Evolutionary conservation across 1,284 basidiomycete species (phyloP), one percentile per base, ranked within the genome.

Genomic region (Puccinia polysora): DNA sequence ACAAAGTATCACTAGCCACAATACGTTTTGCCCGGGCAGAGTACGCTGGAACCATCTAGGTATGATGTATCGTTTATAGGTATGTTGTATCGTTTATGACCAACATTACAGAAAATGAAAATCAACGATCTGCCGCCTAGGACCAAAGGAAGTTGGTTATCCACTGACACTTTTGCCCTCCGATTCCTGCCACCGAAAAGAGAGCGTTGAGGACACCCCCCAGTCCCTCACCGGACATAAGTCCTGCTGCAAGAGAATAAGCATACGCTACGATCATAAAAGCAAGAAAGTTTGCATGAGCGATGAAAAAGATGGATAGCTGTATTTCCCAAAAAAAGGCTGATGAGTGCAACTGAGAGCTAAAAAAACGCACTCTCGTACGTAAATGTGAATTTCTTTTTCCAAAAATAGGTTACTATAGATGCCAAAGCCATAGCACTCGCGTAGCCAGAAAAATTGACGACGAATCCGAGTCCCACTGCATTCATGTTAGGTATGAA

Each of bases 401-500:
- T 77, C 86, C 86, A 87, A 78, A 85, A 58, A 50, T 75, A 74
- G 20, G 76, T 76, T 14, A 77, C 67, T 10, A 76, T 78, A 5
- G 80, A 78, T 50, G 77, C 77, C 32, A 78, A 77, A 72, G 76
- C 80, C 84, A 85, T 86, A 67, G 84, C 84, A 75, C 84, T 80
- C 3, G 84, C 81, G 78, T 84, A 85, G 77, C 79, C 82, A 32
- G 81, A 77, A 73, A 83, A 82, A 18, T 83, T 83, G 4, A 85
- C 81, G 76, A 86, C 83, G 76, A 86, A 85, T 52, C 83, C 86
- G 36, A 84, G 79, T 62, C 83, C 83, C 76, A 87, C 80, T 47
- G 86, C 86, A 77, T 86, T 87, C 84, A 85, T 86, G 82, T 88
- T 88, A 56, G 86, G 86, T 23, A 87, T 80, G 73, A 80, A 86